Conservation (phyloP, 495 filamentous ascomycete species). For the Podospora pseudocomata region DNA sequence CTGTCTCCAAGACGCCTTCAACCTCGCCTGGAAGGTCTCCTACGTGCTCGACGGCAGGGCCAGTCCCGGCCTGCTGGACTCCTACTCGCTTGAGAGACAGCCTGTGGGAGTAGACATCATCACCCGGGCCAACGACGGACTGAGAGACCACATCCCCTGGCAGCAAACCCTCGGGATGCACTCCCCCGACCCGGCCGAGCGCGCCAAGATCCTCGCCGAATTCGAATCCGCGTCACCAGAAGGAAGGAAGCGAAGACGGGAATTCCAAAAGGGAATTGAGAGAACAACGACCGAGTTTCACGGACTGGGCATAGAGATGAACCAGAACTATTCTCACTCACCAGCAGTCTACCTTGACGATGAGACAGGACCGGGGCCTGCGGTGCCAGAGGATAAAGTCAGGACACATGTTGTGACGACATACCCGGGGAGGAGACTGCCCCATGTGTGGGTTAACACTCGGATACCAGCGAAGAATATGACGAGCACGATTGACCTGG, state of each 20-base stretch:
- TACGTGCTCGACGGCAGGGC: constrained; percentile 39
- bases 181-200: constrained; percentile 25
- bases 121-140: constrained; percentile 38
- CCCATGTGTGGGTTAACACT: constrained; percentile 42
- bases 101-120: constrained; percentile 41
- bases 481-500: constrained; percentile 38
- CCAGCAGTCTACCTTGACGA: constrained; percentile 30
- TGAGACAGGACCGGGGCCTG: constrained; percentile 14
- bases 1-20: constrained; percentile 48
- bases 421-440: constrained; percentile 36
- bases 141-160: constrained; percentile 35
- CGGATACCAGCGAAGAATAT: constrained; percentile 26
- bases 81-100: constrained; percentile 39
- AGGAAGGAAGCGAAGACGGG: constrained; percentile 20
- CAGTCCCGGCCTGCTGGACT: constrained; percentile 26
- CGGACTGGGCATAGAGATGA: constrained; percentile 42
- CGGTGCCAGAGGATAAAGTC: constrained; percentile 22
- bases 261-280: constrained; percentile 31
- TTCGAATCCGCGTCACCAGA: constrained; percentile 27
- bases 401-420: constrained; percentile 28
- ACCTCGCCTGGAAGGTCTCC: constrained; percentile 49
- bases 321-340: constrained; percentile 35
- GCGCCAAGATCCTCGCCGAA: constrained; percentile 26
- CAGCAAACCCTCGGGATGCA: constrained; percentile 36
- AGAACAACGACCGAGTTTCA: constrained; percentile 34